Evolutionary conservation across 179 eudicot genomes (phyloP).

Genomic region (Silene vulgaris): DNA sequence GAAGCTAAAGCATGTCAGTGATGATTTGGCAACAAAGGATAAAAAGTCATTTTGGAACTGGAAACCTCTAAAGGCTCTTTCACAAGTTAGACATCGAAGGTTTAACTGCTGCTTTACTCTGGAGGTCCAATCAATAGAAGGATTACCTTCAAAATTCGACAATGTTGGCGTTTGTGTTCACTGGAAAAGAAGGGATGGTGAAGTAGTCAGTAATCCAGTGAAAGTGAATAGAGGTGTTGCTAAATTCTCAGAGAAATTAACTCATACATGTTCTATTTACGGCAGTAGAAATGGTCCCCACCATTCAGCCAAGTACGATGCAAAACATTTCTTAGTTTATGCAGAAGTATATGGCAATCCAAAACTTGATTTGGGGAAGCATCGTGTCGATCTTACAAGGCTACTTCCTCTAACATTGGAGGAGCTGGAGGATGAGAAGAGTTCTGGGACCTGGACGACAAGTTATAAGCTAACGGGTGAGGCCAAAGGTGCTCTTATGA

Average conservation of each 20-base stretch:
- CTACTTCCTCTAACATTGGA: slow-evolving; percentile 88
- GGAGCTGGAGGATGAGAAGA: slow-evolving; percentile 85
- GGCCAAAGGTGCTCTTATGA: slow-evolving; percentile 77
- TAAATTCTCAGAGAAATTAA: slow-evolving; percentile 57
- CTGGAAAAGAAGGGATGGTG: slow-evolving; percentile 83
- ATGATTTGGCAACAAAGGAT: slow-evolving; percentile 48
- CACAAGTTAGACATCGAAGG: slow-evolving; percentile 56
- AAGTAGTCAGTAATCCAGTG: slow-evolving; percentile 49
- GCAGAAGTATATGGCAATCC: slow-evolving; percentile 52
- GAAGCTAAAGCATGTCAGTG: slow-evolving; percentile 37
- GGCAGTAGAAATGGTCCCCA: slow-evolving; percentile 79
- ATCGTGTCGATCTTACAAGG: slow-evolving; percentile 80
- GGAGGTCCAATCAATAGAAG: slow-evolving; percentile 71
- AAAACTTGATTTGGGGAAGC: slow-evolving; percentile 85
- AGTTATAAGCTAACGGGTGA: slow-evolving; percentile 71
- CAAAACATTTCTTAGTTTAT: slow-evolving; percentile 74
- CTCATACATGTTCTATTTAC: slow-evolving; percentile 62
- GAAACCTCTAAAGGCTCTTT: slow-evolving; percentile 72
- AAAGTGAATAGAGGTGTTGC: slow-evolving; percentile 63
- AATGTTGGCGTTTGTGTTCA: slow-evolving; percentile 50
- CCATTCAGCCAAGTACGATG: slow-evolving; percentile 83
- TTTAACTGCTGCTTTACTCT: slow-evolving; percentile 81
- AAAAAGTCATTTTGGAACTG: slow-evolving; percentile 88
- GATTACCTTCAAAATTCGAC: slow-evolving; percentile 54
- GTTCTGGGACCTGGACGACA: slow-evolving; percentile 86